Evolutionary conservation across 495 filamentous ascomycete genomes (phyloP).

Genomic region (Talaromyces wortmannii): DNA sequence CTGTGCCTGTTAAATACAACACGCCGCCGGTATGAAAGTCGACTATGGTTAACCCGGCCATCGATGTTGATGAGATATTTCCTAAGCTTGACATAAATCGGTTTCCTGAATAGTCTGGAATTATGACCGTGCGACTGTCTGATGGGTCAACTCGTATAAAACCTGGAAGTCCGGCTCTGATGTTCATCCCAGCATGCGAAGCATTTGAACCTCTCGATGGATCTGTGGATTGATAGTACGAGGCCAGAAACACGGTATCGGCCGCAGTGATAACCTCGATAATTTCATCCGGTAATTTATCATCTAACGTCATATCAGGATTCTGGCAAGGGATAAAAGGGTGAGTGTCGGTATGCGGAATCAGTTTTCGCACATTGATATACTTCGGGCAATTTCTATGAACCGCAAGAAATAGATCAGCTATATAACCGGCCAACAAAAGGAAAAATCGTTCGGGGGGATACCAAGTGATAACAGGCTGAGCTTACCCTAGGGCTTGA

Average conservation of each 20-base stretch:
- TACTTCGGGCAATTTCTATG: constrained; percentile 14
- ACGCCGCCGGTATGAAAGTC: constrained; percentile 12
- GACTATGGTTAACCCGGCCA: constrained; percentile 10
- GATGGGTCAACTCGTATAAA: constrained; percentile 11
- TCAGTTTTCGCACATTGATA: constrained; percentile 12
- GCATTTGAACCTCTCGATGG: not conserved
- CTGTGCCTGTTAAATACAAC: constrained; percentile 11
- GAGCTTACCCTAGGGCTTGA: constrained; percentile 8
- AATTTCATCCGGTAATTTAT: constrained; percentile 9
- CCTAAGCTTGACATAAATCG: constrained; percentile 11
- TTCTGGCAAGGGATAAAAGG: not conserved
- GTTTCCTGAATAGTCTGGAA: constrained; percentile 15
- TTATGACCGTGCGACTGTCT: constrained; percentile 10
- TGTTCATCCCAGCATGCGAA: constrained; percentile 13
- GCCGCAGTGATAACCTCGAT: constrained; percentile 9
- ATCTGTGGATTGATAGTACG: constrained; percentile 2
- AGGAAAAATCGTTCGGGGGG: not conserved
- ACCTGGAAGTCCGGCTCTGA: constrained; percentile 9
- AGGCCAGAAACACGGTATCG: constrained; percentile 9
- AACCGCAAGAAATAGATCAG: not conserved
- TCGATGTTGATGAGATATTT: constrained; percentile 10
- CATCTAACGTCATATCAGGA: not conserved
- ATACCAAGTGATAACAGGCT: not conserved
- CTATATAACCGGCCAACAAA: not conserved
- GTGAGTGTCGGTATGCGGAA: constrained; percentile 5